These are phyloP conservation scores for Chlamydomonas applanata DNA, from an alignment of 139 green algal species.

Conservation along the genomic window DNA sequence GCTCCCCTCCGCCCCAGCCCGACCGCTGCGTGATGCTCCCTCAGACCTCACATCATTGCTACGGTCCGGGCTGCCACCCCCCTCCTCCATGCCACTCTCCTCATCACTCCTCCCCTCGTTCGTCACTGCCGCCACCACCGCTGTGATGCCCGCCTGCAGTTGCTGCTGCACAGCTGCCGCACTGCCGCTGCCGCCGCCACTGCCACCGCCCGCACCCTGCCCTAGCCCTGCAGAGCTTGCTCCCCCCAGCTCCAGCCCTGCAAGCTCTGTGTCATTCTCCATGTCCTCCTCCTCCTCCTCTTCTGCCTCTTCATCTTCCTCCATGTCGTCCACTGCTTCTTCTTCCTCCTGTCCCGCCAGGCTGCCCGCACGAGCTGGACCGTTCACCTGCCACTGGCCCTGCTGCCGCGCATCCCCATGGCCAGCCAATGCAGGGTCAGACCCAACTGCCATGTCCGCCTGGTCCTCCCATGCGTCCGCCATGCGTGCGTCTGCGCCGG, in stretches of 20 bases:
- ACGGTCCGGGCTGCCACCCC: background rate
- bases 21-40: too few relatives aligned
- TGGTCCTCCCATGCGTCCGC: background rate
- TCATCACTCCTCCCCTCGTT: background rate
- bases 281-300: slow-evolving; percentile 18
- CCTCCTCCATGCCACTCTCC: background rate
- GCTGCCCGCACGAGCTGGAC: background rate
- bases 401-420: too few relatives aligned
- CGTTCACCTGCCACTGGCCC: background rate
- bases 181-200: background rate
- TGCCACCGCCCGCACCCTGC: slow-evolving; percentile 1
- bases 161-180: slow-evolving; percentile 9
- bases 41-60: too few relatives aligned
- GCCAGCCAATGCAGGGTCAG: too few relatives aligned
- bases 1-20: too few relatives aligned
- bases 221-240: background rate
- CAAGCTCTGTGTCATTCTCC: background rate
- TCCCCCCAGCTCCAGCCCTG: background rate
- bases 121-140: slow-evolving; percentile 22
- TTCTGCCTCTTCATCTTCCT: slow-evolving; percentile 3
- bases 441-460: too few relatives aligned
- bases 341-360: background rate
- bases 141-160: slow-evolving; percentile 26
- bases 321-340: slow-evolving; percentile 14
- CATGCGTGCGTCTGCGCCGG: background rate